Evolutionary conservation across 176 grass and related monocot genomes (phyloP).

Genomic region (Zea mays): DNA sequence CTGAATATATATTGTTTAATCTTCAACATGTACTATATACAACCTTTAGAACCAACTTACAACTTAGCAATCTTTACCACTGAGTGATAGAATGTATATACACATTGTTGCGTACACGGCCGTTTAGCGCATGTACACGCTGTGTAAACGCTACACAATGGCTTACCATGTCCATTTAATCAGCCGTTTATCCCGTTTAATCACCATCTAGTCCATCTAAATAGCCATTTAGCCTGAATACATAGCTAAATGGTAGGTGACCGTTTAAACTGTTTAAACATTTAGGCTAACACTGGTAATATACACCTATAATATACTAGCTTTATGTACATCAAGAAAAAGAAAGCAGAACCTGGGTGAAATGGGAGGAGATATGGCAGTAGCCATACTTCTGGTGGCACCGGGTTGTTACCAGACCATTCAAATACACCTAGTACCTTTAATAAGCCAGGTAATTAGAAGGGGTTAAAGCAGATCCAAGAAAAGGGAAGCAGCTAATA

Average conservation of each 20-base stretch:
- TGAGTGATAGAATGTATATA: background rate
- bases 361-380: slow-evolving; percentile 77
- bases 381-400: slow-evolving; percentile 95
- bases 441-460: slow-evolving; percentile 38
- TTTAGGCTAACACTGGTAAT: no score
- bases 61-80: background rate
- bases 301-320: background rate
- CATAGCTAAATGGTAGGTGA: no score
- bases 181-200: no score
- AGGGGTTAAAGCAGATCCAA: slow-evolving; percentile 19
- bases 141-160: no score
- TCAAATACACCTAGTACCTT: slow-evolving; percentile 98
- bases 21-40: background rate
- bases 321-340: background rate
- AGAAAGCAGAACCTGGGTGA: slow-evolving; percentile 67
- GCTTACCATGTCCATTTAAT: no score
- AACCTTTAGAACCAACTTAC: background rate
- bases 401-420: slow-evolving; percentile 92
- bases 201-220: no score
- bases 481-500: slow-evolving; percentile 31
- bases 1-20: background rate
- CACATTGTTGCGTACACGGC: no score
- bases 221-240: no score
- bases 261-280: no score
- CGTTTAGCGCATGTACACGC: no score